Percentiles rank a stretch among this genome's conserved stretches.
Evolutionary conservation across 2,329 filamentous ascomycete genomes (phyloP).

Genomic region (Hymenoscyphus fructigenus): DNA sequence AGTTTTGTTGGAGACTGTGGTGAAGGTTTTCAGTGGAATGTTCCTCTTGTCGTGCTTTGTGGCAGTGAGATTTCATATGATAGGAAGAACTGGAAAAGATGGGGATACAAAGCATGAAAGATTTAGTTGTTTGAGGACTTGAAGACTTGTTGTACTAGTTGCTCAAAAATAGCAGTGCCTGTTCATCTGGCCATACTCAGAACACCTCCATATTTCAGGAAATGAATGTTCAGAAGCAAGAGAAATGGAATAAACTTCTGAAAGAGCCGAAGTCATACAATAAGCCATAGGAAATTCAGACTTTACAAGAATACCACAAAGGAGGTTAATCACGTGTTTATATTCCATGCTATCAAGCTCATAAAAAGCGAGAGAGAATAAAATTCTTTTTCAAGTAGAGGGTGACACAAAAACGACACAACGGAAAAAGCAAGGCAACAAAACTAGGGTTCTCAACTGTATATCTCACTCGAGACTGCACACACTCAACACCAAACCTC

Average conservation of each 20-base stretch:
- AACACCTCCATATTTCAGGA: no score
- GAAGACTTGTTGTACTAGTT: background rate
- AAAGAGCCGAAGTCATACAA: background rate
- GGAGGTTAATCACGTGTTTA: no score
- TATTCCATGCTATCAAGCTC: no score
- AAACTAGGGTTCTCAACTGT: background rate
- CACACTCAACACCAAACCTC: background rate
- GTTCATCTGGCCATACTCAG: background rate
- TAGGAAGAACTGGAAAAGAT: no score
- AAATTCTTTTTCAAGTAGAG: background rate
- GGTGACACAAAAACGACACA: background rate
- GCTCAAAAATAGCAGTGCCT: background rate
- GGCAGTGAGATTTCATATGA: no score
- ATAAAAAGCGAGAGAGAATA: no score
- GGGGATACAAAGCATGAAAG: background rate
- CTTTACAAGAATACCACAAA: background rate
- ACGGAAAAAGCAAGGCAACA: no score
- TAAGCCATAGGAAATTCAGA: background rate
- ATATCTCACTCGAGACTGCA: background rate
- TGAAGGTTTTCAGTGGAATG: background rate
- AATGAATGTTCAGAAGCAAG: no score
- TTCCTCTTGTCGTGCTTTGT: no score
- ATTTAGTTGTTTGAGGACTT: background rate
- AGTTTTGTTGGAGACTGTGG: slow-evolving; percentile 78
- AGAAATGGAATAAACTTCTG: background rate